Evolutionary conservation across 2,329 filamentous ascomycete species (phyloP), one percentile per base, ranked within the genome.

Genomic region (Penicillium janthinellum): DNA sequence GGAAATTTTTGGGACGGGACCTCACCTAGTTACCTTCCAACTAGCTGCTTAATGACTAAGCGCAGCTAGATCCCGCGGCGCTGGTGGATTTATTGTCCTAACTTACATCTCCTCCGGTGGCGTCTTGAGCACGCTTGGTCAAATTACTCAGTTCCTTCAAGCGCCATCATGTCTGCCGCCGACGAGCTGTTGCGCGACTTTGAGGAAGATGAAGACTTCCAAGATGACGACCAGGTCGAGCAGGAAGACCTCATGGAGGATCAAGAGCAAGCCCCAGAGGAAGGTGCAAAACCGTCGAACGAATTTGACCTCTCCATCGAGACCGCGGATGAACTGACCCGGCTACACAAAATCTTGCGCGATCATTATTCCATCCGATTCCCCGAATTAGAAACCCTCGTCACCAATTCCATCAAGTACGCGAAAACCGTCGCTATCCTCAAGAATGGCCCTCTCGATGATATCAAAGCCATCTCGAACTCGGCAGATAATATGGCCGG

Each of bases 281-380:
- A 79, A 48, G 83, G 88, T 67, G 87, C 90, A 66, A 87, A 89
- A 63, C 84, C 88, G 62, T 91, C 94, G 74, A 85, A 88, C 54
- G 89, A 90, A 69, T 87, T 95, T 47, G 91, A 96, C 74, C 92
- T 96, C 7, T 96, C 95, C 0, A 96, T 94, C 5, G 90, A 90
- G 64, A 97, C 98, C 67, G 93, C 96, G 67, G 91, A 91, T 72
- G 94, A 98, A 76, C 90, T 98, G 48, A 90, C 90, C 37, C 85
- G 95, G 7, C 91, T 98, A 22, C 95, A 99, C 82, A 99, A 99
- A 78, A 96, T 92, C 76, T 92, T 97, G 60, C 87, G 94, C 71
- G 95, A 99, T 71, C 92, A 97, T 77, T 99, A 99, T 79, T 96
- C 93, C 10, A 84, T 90, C 17, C 87, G 94, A 61, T 99, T 98